phyloP scores from a whole-genome alignment of 495 filamentous ascomycete genomes.

The Cairneyella variabilis region DNA sequence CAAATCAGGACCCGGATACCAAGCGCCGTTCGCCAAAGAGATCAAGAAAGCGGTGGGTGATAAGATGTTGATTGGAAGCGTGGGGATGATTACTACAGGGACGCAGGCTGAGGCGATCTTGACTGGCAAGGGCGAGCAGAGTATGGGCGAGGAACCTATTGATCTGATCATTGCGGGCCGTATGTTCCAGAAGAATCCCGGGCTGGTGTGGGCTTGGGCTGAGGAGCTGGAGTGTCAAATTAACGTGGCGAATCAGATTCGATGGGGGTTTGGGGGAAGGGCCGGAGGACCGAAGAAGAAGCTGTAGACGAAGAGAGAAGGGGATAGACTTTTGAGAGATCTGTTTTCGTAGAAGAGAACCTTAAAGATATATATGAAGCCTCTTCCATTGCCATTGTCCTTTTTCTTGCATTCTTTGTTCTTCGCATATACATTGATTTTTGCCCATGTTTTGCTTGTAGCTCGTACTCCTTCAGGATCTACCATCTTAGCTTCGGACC shows the following conservation, averaged over 20 bases:
- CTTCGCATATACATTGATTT: too few relatives aligned
- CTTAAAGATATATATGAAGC: too few relatives aligned
- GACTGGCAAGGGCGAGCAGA: conserved; percentile 16
- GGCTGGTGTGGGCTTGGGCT: conserved; percentile 63
- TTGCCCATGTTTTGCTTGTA: too few relatives aligned
- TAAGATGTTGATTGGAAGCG: conserved; percentile 52
- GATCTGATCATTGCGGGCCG: conserved; percentile 61
- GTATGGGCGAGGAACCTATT: conserved; percentile 41
- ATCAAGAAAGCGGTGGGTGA: conserved; percentile 63
- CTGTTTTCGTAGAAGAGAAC: too few relatives aligned
- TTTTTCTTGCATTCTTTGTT: too few relatives aligned
- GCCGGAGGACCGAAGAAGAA: too few relatives aligned
- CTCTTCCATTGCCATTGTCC: too few relatives aligned
- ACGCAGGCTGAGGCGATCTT: conserved; percentile 37
- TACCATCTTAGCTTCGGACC: too few relatives aligned
- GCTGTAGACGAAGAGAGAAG: too few relatives aligned
- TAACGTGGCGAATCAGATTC: conserved; percentile 62
- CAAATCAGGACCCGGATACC: conserved; percentile 54
- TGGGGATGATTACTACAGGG: conserved; percentile 59
- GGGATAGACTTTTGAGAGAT: too few relatives aligned
- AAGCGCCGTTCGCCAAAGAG: conserved; percentile 58
- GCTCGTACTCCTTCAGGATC: too few relatives aligned
- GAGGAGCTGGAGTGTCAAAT: conserved; percentile 63
- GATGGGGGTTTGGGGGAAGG: conserved; percentile 49
- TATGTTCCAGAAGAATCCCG: conserved; percentile 66